Conservation (phyloP, 2,329 filamentous ascomycete genomes). For the Colletotrichum cordylinicola region DNA sequence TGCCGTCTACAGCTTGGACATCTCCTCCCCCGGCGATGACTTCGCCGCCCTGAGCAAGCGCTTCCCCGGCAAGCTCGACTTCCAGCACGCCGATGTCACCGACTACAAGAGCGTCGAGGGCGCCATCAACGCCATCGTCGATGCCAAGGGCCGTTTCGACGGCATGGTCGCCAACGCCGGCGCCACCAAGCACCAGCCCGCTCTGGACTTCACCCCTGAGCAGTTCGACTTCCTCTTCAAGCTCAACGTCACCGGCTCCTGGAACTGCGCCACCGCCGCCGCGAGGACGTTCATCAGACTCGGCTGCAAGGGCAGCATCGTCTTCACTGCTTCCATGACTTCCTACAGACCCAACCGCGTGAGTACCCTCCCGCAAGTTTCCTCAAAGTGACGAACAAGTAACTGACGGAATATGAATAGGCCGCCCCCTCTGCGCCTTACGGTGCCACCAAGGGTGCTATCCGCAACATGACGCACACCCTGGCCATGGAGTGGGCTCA, state of each 20-base stretch:
- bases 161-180: slow-evolving; percentile 38
- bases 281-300: slow-evolving; percentile 46
- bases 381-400: too few species aligned
- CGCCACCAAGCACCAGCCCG: slow-evolving; percentile 37
- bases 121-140: slow-evolving; percentile 45
- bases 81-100: slow-evolving; percentile 52
- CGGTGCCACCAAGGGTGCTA: slow-evolving; percentile 49
- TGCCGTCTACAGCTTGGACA: slow-evolving; percentile 45
- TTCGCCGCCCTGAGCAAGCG: slow-evolving; percentile 39
- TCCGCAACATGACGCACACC: slow-evolving; percentile 44
- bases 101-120: slow-evolving; percentile 42
- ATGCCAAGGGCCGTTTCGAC: slow-evolving; percentile 43
- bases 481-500: slow-evolving; percentile 55
- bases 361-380: slow-evolving; percentile 14
- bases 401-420: not conserved
- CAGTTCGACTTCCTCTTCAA: slow-evolving; percentile 25
- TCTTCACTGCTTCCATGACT: slow-evolving; percentile 55
- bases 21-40: slow-evolving; percentile 41
- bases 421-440: slow-evolving; percentile 57
- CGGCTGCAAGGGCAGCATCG: slow-evolving; percentile 39
- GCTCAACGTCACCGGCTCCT: slow-evolving; percentile 53
- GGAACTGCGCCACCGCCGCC: slow-evolving; percentile 49
- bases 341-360: slow-evolving; percentile 51
- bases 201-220: slow-evolving; percentile 41
- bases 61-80: slow-evolving; percentile 46